phyloP scores from a whole-genome alignment of 805 yeast species.

The Candida palmyrensis region DNA sequence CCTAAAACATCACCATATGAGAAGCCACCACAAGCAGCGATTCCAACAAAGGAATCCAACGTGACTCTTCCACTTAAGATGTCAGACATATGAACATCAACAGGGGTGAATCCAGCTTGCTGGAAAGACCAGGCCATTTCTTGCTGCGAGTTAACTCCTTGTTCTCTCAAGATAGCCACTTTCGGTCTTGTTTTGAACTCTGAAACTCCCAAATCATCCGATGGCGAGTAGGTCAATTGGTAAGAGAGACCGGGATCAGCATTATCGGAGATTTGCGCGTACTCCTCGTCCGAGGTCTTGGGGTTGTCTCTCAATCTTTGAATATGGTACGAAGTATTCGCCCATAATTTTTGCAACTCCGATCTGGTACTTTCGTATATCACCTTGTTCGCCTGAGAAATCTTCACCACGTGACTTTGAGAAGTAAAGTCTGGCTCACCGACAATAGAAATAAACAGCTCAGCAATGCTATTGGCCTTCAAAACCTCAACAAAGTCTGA shows the following conservation, averaged over 20 bases:
- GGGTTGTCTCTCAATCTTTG: slow-evolving; percentile 96
- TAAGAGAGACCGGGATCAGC: slow-evolving; percentile 85
- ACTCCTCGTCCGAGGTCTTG: slow-evolving; percentile 82
- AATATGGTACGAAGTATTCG: slow-evolving; percentile 81
- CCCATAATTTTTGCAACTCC: slow-evolving; percentile 76
- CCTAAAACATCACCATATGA: slow-evolving; percentile 98
- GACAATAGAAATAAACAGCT: slow-evolving; percentile 50
- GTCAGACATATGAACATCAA: slow-evolving; percentile 97
- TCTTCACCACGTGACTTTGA: slow-evolving; percentile 46
- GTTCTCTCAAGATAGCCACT: slow-evolving; percentile 96
- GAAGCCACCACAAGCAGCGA: slow-evolving; percentile 99
- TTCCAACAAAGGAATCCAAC: slow-evolving; percentile 78
- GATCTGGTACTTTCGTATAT: slow-evolving; percentile 58
- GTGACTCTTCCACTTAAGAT: slow-evolving; percentile 67
- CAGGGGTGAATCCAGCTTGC: slow-evolving; percentile 90
- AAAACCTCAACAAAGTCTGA: slow-evolving; percentile 54
- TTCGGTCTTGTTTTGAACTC: slow-evolving; percentile 53
- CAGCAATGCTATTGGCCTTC: slow-evolving; percentile 51
- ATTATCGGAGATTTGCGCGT: slow-evolving; percentile 66
- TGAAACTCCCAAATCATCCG: slow-evolving; percentile 41
- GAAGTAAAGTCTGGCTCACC: slow-evolving; percentile 60
- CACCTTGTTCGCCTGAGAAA: slow-evolving; percentile 41
- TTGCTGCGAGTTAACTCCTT: slow-evolving; percentile 96
- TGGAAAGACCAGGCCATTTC: slow-evolving; percentile 98
- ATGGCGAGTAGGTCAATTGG: slow-evolving; percentile 66